These are phyloP conservation scores for Camellia lanceoleosa DNA, from an alignment of 148 eudicot genomes.

Conservation along the genomic window DNA sequence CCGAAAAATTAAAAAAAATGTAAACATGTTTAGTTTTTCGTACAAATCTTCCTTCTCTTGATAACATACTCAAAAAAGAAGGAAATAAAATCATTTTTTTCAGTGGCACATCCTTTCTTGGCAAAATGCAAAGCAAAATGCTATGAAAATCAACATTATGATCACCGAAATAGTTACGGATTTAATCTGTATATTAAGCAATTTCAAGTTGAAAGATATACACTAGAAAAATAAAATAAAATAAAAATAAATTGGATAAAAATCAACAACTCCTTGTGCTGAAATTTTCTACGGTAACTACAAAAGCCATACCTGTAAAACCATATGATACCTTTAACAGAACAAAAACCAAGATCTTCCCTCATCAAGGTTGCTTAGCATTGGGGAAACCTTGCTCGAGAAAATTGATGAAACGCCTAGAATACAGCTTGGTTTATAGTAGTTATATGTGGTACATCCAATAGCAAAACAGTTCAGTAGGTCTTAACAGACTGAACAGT, in stretches of 20 bases:
- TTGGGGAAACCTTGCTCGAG: conserved; percentile 69
- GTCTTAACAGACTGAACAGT: no score
- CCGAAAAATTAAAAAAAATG: no score
- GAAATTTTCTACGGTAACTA: conserved; percentile 3
- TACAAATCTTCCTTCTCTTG: no score
- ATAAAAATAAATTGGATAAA: neutral
- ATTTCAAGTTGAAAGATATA: neutral
- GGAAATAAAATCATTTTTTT: no score
- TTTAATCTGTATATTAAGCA: neutral
- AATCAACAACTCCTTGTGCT: neutral
- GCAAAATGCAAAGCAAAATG: no score
- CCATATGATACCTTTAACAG: neutral
- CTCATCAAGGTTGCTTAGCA: conserved; percentile 31
- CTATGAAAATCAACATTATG: no score
- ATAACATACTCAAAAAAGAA: no score
- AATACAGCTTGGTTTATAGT: conserved; percentile 61
- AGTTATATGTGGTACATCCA: conserved; percentile 38
- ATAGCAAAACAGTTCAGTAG: no score
- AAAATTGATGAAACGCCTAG: conserved; percentile 65
- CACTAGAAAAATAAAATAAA: neutral
- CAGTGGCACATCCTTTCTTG: no score
- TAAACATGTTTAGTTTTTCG: no score
- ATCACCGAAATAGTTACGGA: conserved; percentile 5
- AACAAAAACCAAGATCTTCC: conserved; percentile 6
- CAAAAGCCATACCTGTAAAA: neutral